Base-by-base conservation (phyloP, 2,329 filamentous ascomycete genomes). In the Corynespora cassiicola region DNA sequence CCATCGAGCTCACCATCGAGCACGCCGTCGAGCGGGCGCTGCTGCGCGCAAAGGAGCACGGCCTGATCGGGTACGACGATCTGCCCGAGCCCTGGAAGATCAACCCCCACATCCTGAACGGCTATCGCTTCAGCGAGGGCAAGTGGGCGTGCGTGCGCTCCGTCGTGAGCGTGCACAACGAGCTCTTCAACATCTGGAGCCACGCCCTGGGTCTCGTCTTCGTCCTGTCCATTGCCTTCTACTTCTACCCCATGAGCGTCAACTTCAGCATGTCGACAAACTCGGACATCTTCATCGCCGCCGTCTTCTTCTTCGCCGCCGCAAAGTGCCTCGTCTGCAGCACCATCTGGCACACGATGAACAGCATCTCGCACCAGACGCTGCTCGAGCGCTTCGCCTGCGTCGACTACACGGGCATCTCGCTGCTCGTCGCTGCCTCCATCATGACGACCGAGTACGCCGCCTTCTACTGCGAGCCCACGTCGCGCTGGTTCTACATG, bases 381-480 rank as follows among this genome's bases (percentile, higher is more conserved):
- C 81, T 95, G 26, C 87, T 99, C 72, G 94, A 95, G 65, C 87
- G 90, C 46, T 97, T 99, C 61, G 94, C 94, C 12, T 99, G 94
- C 67, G 90, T 99, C 42, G 94, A 99, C 69, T 99, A 99, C 72
- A 97, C 94, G 0, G 94, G 94, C 38, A 99, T 99, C 54, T 96
- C 91, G 1, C 77, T 99, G 33, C 81, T 99, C 17, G 94, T 99
- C 35, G 90, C 94, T 2, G 90, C 94, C 7, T 95, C 89, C 39
- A 99, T 99, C 73, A 90, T 97, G 81, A 96, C 94, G 2, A 96
- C 90, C 22, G 94, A 99, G 68, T 99, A 97, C 74, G 96, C 94
- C 1, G 94, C 92, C 16, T 99, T 99, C 70, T 99, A 99, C 75
- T 96, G 94, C 74, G 94, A 99, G 61, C 91, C 94, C 3, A 60